Percentiles rank a stretch among this genome's conserved stretches.
phyloP scores from a whole-genome alignment of 2,329 filamentous ascomycete species.

The Aspergillus pseudonomiae region DNA sequence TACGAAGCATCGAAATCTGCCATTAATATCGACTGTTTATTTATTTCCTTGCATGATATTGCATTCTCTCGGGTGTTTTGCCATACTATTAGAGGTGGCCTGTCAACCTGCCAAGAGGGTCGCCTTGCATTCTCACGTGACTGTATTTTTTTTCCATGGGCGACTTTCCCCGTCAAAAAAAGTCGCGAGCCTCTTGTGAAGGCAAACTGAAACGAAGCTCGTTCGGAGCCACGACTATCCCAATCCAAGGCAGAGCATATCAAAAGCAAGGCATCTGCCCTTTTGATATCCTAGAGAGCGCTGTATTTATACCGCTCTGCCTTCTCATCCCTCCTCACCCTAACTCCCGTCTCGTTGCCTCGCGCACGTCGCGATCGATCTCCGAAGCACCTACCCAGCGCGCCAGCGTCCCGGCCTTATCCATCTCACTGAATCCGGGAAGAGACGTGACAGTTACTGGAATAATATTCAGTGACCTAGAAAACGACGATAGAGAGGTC shows the following conservation, averaged over 20 bases:
- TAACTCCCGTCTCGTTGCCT: slow-evolving; percentile 10
- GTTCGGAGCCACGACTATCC: slow-evolving; percentile 13
- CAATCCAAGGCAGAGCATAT: slow-evolving; percentile 17
- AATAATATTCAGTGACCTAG: slow-evolving; percentile 1
- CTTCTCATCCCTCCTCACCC: slow-evolving; percentile 3
- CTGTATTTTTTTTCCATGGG: slow-evolving; percentile 19
- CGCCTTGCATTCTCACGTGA: slow-evolving; percentile 23
- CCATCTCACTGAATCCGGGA: neutral
- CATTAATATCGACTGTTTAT: neutral
- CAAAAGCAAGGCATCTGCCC: slow-evolving; percentile 13
- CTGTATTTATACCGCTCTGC: slow-evolving; percentile 14
- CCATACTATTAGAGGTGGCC: neutral
- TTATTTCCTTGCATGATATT: slow-evolving; percentile 2
- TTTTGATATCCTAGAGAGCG: slow-evolving; percentile 5
- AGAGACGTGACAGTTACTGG: neutral
- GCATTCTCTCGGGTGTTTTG: neutral
- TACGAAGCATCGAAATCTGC: neutral
- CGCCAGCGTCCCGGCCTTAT: slow-evolving; percentile 13
- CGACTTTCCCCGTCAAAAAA: slow-evolving; percentile 16
- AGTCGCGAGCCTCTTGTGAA: slow-evolving; percentile 20
- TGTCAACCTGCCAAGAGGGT: slow-evolving; percentile 19
- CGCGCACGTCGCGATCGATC: slow-evolving; percentile 22
- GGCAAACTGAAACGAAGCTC: slow-evolving; percentile 19
- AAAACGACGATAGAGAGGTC: neutral
- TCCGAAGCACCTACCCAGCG: slow-evolving; percentile 14